Evolutionary conservation across 768 basidiomycete species (phyloP).

Genomic region (Panus rudis): DNA sequence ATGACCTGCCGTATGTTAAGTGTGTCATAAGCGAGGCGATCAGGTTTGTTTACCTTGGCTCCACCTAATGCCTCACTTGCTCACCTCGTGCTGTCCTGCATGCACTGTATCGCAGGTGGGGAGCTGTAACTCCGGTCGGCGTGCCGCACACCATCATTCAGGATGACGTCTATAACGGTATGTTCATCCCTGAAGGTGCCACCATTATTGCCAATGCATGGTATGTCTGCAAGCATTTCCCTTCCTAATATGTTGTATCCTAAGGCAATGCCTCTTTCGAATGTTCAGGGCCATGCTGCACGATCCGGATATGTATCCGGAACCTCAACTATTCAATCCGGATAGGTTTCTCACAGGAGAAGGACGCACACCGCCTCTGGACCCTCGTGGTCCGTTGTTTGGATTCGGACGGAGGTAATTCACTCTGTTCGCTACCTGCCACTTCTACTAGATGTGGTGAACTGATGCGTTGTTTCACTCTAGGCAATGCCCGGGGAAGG

Average conservation of each 20-base stretch:
- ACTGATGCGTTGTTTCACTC: background rate
- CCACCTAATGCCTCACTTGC: too few relatives aligned
- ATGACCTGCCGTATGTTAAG: conserved; percentile 19
- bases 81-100: too few relatives aligned
- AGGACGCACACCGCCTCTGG: conserved; percentile 1
- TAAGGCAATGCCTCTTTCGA: background rate
- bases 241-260: background rate
- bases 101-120: conserved; percentile 5
- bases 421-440: background rate
- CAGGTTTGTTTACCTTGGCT: background rate
- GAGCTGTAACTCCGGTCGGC: conserved; percentile 23
- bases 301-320: conserved; percentile 19
- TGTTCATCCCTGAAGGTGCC: conserved; percentile 34
- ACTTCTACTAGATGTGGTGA: background rate
- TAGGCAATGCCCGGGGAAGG: background rate
- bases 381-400: background rate
- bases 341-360: conserved; percentile 18
- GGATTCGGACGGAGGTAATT: background rate
- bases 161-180: conserved; percentile 35
- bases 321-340: conserved; percentile 22
- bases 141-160: conserved; percentile 32
- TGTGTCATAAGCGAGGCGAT: background rate
- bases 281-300: conserved; percentile 22
- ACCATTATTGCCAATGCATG: conserved; percentile 36
- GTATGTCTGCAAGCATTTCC: conserved; percentile 23